Conservation (phyloP, 2,329 filamentous ascomycete species). For the Escovopsis sp. region DNA sequence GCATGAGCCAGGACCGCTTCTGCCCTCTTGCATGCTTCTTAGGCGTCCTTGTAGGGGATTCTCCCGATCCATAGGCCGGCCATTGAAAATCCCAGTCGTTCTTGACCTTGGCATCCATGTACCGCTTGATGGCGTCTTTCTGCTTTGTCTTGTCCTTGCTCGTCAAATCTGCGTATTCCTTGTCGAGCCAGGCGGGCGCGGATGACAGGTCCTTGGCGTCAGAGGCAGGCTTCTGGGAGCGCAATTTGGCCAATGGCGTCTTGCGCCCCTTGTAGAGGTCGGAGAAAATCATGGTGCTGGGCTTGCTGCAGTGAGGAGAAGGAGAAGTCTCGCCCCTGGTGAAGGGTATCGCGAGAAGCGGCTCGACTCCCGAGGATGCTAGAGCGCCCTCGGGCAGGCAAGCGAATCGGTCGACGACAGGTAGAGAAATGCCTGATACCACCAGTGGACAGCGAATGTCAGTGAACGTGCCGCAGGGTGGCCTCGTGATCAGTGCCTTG, state of each 20-base stretch:
- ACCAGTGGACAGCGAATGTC: no score
- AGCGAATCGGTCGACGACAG: no score
- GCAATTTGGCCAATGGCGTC: conserved; percentile 36
- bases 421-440: not conserved
- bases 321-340: not conserved
- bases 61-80: conserved; percentile 18
- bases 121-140: conserved; percentile 45
- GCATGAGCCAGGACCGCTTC: not conserved
- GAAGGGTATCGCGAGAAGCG: not conserved
- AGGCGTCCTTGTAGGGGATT: not conserved
- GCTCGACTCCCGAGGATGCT: not conserved
- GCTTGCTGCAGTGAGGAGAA: no score
- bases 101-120: conserved; percentile 36
- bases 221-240: conserved; percentile 19
- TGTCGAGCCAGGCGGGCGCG: conserved; percentile 21
- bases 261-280: conserved; percentile 42
- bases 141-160: conserved; percentile 47
- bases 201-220: conserved; percentile 14
- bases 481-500: no score
- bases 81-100: conserved; percentile 47
- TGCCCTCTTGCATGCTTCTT: not conserved
- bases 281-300: conserved; percentile 37
- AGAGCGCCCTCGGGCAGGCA: no score
- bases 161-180: conserved; percentile 45
- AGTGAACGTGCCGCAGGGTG: no score